Evolutionary conservation across 257 asterid genomes (phyloP), one percentile per base, ranked within the genome.

Genomic region (Ligustrum vulgare): DNA sequence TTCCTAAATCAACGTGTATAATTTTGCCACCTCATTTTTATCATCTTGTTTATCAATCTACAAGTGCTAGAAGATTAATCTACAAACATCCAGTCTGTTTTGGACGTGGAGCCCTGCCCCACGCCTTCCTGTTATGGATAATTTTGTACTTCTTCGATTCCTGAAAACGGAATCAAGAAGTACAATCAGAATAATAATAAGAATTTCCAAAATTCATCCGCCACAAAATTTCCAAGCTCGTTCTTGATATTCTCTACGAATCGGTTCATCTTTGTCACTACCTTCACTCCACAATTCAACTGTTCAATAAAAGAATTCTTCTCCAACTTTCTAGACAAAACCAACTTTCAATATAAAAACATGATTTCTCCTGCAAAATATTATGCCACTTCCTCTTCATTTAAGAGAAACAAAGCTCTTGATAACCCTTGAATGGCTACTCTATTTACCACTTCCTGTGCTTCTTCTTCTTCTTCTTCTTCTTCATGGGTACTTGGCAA

Each of bases 401-500:
- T 18, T 51, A 9, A 51, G 25, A 16, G 18, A 51, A 51, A 18
- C 1, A 51, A 51, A 6, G 25, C 22, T 16, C 22, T 13, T 13
- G 20, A 49, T 16, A 2, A 10, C 8, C 22, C 58, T 16, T 49
- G 20, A 16, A 51, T 16, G 62, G 25, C 62, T 15, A 51, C 62
- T 6, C 25, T 51, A 15, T 51, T 51, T n/a, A 18, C 62, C 62
- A 51, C 62, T 18, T 16, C 62, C 9, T 51, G 62, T n/a, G 3
- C 25, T 51, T 18, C 25, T 51, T 6, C 62, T 18, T 16, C 54
- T 45, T 45, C 93, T n/a, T n/a, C n/a, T n/a, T n/a, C n/a, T 56
- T 79, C 86, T 43, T 72, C 82, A 65, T 72, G 77, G 60, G 23
- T 66, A 18, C 35, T 66, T 56, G 71, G 43, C 76, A 82, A 77